Conservation (phyloP, 129 eudicot genomes). For the Calendula officinalis region DNA sequence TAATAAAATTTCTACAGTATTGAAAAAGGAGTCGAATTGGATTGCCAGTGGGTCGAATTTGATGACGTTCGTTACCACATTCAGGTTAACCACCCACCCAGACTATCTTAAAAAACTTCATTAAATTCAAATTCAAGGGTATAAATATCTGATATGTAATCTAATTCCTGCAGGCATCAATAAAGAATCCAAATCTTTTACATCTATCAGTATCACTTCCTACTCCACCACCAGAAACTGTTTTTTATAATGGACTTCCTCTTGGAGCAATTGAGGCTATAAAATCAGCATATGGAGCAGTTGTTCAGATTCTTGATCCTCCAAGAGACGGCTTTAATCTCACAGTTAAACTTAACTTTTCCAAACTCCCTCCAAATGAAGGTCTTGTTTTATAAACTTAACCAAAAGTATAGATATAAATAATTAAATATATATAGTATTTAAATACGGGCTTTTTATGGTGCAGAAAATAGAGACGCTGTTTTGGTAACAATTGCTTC, state of each 20-base stretch:
- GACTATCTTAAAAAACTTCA: neutral
- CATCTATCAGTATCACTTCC: constrained; percentile 76
- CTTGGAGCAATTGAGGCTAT: constrained; percentile 94
- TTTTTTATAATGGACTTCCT: constrained; percentile 74
- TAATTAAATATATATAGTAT: no score
- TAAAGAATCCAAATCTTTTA: constrained; percentile 75
- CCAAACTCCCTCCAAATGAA: constrained; percentile 91
- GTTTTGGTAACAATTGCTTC: constrained; percentile 81
- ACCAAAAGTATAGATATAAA: neutral
- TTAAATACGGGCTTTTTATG: constrained; percentile 16
- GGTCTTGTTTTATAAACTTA: constrained; percentile 53
- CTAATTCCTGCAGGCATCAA: constrained; percentile 56
- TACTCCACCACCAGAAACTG: constrained; percentile 83
- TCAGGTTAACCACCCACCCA: constrained; percentile 53
- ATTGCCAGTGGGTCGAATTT: constrained; percentile 93
- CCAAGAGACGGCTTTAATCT: constrained; percentile 97
- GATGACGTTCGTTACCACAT: constrained; percentile 91
- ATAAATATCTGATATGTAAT: neutral
- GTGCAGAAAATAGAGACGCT: constrained; percentile 57
- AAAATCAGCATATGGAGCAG: constrained; percentile 68
- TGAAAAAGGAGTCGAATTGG: constrained; percentile 92
- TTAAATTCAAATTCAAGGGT: no score
- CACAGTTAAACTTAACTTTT: constrained; percentile 78
- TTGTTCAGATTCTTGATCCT: constrained; percentile 91
- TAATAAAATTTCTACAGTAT: constrained; percentile 50